Percentiles rank a stretch among this genome's conserved stretches.
Evolutionary conservation across 108 stramenopile genomes (phyloP).

Genomic region (Skeletonema tropicum): DNA sequence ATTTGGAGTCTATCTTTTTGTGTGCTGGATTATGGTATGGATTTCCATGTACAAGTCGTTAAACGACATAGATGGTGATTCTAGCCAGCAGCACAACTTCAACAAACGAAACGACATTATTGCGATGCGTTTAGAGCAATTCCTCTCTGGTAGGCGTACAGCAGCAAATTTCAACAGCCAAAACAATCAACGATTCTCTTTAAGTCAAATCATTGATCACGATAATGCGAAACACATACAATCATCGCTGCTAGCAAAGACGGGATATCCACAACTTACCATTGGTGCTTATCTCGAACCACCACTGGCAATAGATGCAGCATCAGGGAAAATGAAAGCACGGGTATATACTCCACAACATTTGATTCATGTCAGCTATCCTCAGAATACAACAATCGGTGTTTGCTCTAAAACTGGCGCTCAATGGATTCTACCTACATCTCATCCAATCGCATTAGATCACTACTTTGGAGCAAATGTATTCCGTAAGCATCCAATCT

Average conservation of each 20-base stretch:
- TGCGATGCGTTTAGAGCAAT: background rate
- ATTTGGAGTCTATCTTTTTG: background rate
- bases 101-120: conserved; percentile 2
- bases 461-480: conserved; percentile 35
- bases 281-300: conserved; percentile 39
- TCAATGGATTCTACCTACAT: conserved; percentile 44
- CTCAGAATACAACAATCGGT: background rate
- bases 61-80: background rate
- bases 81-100: background rate
- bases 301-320: conserved; percentile 3
- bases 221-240: conserved; percentile 9
- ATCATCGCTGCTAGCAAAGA: conserved; percentile 10
- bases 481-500: conserved; percentile 20
- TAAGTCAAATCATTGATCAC: conserved; percentile 12
- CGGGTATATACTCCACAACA: conserved; percentile 19
- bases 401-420: conserved; percentile 37
- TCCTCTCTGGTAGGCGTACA: background rate
- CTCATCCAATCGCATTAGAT: conserved; percentile 32
- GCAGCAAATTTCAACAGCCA: background rate
- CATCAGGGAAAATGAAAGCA: conserved; percentile 7
- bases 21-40: background rate
- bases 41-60: background rate
- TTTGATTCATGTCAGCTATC: conserved; percentile 28
- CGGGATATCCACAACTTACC: conserved; percentile 26
- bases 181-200: background rate